Conservation (phyloP, 2,329 filamentous ascomycete species). For the Diaporthe sp. region DNA sequence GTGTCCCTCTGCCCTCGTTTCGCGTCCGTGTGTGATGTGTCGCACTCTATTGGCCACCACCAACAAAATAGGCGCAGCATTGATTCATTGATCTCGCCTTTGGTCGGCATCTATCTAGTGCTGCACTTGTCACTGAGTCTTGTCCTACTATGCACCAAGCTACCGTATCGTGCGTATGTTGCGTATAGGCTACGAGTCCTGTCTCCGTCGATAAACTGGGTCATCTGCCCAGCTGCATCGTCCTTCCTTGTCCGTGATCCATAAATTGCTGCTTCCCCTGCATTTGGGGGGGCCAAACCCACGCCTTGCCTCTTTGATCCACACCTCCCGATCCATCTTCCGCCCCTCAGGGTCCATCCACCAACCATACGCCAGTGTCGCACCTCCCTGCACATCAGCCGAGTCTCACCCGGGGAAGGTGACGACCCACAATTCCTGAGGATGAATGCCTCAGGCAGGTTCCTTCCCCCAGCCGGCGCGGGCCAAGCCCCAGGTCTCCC, state of each 20-base stretch:
- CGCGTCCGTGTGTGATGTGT: neutral
- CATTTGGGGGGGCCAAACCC: slow-evolving; percentile 22
- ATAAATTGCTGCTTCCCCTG: slow-evolving; percentile 27
- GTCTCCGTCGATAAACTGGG: neutral
- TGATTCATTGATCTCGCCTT: neutral
- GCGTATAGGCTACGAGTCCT: neutral
- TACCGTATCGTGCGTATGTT: neutral
- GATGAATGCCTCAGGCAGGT: neutral
- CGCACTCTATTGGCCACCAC: neutral
- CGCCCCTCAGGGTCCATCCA: slow-evolving; percentile 7
- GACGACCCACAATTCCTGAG: slow-evolving; percentile 1
- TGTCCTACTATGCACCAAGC: neutral
- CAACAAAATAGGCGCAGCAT: neutral
- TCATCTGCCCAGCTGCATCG: neutral
- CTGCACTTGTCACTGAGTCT: too few species aligned
- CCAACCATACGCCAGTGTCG: slow-evolving; percentile 29
- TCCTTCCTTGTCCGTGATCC: slow-evolving; percentile 21
- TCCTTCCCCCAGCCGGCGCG: neutral
- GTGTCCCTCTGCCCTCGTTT: neutral
- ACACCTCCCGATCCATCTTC: slow-evolving; percentile 26
- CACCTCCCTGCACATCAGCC: slow-evolving; percentile 31
- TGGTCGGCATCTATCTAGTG: neutral
- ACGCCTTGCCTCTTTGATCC: slow-evolving; percentile 23
- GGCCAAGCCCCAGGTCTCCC: slow-evolving; percentile 1
- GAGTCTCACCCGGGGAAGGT: slow-evolving; percentile 26